Percentiles rank a stretch among this genome's conserved stretches.
These are phyloP conservation scores for Ophiognomonia clavigignenti-juglandacearum DNA, from an alignment of 2,329 filamentous ascomycete species.

Conservation along the genomic window DNA sequence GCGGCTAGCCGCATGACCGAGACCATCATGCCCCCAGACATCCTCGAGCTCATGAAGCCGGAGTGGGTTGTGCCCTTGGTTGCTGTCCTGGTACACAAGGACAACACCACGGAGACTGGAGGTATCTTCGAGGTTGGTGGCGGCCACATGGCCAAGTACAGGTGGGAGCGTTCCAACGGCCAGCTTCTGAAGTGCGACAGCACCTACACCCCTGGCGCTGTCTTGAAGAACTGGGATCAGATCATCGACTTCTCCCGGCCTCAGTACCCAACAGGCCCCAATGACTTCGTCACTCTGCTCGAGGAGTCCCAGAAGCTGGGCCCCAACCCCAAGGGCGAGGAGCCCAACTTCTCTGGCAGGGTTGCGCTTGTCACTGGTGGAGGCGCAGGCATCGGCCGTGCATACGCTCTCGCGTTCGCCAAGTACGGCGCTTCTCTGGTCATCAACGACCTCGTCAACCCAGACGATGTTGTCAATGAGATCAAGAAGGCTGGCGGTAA, in stretches of 20 bases:
- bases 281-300: conserved; percentile 82
- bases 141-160: conserved; percentile 85
- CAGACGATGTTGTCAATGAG: conserved; percentile 84
- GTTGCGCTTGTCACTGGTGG: conserved; percentile 85
- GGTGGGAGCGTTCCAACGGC: conserved; percentile 91
- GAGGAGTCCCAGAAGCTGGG: conserved; percentile 78
- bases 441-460: conserved; percentile 93
- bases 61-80: conserved; percentile 95
- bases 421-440: conserved; percentile 80
- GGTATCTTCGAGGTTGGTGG: conserved; percentile 91
- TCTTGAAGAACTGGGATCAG: conserved; percentile 85
- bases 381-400: conserved; percentile 85
- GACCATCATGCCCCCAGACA: conserved; percentile 92
- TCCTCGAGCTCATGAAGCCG: conserved; percentile 79
- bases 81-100: conserved; percentile 80
- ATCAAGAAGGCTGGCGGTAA: conserved; percentile 86
- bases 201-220: conserved; percentile 79
- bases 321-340: conserved; percentile 65
- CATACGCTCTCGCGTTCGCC: conserved; percentile 81
- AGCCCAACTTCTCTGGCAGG: conserved; percentile 76
- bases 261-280: conserved; percentile 76
- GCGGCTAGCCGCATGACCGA: conserved; percentile 94
- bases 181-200: conserved; percentile 85
- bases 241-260: conserved; percentile 81
- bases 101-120: conserved; percentile 77